Base-by-base conservation (phyloP, 352 stramenopile species). In the Phytophthora idaei region DNA sequence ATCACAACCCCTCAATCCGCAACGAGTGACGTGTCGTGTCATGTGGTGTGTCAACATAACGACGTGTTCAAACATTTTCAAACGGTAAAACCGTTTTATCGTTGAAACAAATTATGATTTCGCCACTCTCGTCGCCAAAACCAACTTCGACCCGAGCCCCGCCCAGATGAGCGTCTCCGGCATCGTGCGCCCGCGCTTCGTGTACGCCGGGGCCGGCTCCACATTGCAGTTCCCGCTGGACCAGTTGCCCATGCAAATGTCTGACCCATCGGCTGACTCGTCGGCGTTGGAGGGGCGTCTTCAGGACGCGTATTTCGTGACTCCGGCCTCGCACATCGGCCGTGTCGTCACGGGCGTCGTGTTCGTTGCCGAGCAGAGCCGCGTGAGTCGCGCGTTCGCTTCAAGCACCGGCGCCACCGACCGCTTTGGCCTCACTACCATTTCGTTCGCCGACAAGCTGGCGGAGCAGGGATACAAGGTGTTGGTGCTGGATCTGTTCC, bases 381-480 rank as follows among this genome's bases (percentile, higher is more conserved):
- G 64, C 49, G 57, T 63, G 32, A 79, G 62, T 28, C 74, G 67
- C 53, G 71, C 71, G 34, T 76, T 87, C 47, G 28, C 66, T 9
- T 39, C 62, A 6, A 46, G 37, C 3, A 15, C 58, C 8, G 65
- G 47, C 4, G 56, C 61, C 4, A 61, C 64, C 12, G 70, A 85
- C 14, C 57, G 61, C 15, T 90, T 92, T 52, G 77, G 80, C 0
- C 74, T 90, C 39, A 81, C 83, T 17, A 78, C 71, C 44, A 69
- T 90, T 53, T 85, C 84, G 4, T 96, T 95, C 64, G 89, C 89
- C 4, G 89, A 96, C 65, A 94, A 94, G 46, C 69, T 96, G 50
- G 87, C 87, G 3, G 89, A 96, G 58, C 89, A 96, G 64, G 86
- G 87, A 53, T 96, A 95, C 73, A 95, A 96, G 61, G 87, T 96